A percentile compares a stretch with the other conserved stretches of the same genome.
phyloP scores from a whole-genome alignment of 495 filamentous ascomycete species.

The Penicillium canescens region DNA sequence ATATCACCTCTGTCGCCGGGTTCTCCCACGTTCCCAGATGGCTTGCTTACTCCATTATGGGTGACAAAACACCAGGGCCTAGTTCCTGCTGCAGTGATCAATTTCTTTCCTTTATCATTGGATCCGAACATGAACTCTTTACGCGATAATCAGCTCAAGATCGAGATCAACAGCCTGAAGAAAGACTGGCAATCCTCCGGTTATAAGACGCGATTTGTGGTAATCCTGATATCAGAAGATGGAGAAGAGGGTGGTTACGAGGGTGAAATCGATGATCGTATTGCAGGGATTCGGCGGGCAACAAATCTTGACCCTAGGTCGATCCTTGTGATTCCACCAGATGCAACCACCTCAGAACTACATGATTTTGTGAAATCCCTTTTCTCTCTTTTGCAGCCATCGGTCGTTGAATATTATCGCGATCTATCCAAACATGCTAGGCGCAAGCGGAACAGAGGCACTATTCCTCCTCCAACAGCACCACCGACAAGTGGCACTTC shows the following conservation, averaged over 20 bases:
- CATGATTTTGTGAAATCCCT: constrained; percentile 64
- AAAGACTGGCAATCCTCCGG: constrained; percentile 63
- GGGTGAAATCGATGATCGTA: constrained; percentile 70
- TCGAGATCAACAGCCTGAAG: constrained; percentile 77
- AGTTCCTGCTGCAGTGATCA: constrained; percentile 76
- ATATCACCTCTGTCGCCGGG: constrained; percentile 82
- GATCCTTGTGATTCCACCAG: constrained; percentile 73
- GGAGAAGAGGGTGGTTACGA: constrained; percentile 56
- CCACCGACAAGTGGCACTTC: constrained; percentile 81
- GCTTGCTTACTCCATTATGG: constrained; percentile 79
- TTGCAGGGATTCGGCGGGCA: constrained; percentile 70
- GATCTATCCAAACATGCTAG: constrained; percentile 86
- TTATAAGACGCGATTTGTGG: constrained; percentile 72
- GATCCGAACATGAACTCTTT: constrained; percentile 69
- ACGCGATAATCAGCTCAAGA: constrained; percentile 84
- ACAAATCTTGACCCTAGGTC: constrained; percentile 79
- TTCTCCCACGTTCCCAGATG: constrained; percentile 83
- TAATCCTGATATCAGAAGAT: constrained; percentile 72
- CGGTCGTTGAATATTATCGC: constrained; percentile 79
- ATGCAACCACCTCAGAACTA: constrained; percentile 60
- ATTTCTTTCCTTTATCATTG: constrained; percentile 69
- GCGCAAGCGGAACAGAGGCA: constrained; percentile 75
- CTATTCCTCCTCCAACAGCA: constrained; percentile 77
- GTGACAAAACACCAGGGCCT: constrained; percentile 79
- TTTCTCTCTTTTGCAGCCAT: constrained; percentile 58